Conservation (phyloP, 2,329 filamentous ascomycete species). For the Botrytis fabae region DNA sequence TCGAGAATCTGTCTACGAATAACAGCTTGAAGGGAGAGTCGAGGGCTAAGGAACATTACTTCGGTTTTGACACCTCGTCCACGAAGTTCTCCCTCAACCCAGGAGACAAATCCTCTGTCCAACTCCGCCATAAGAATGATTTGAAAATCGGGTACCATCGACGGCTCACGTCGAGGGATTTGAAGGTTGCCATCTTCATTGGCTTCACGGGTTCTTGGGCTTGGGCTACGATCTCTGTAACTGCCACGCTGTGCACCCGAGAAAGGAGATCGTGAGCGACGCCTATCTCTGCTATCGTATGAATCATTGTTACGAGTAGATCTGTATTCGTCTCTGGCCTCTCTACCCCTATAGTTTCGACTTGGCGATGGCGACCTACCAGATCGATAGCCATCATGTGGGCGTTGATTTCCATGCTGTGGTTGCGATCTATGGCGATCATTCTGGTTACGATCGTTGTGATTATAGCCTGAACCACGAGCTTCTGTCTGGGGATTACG, state of each 20-base stretch:
- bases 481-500: conserved; percentile 42
- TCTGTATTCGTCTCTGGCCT: conserved; percentile 34
- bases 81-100: conserved; percentile 76
- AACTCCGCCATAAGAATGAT: conserved; percentile 79
- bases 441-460: conserved; percentile 46
- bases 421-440: conserved; percentile 41
- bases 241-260: conserved; percentile 49
- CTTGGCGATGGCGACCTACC: conserved; percentile 30
- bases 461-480: conserved; percentile 40
- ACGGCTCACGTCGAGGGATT: conserved; percentile 70
- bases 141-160: conserved; percentile 85
- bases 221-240: conserved; percentile 70
- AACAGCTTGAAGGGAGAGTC: conserved; percentile 75
- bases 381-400: conserved; percentile 60
- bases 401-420: conserved; percentile 45
- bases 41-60: conserved; percentile 75
- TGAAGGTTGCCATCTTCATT: conserved; percentile 64
- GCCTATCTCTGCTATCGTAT: conserved; percentile 46
- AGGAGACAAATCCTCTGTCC: conserved; percentile 75
- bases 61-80: conserved; percentile 72
- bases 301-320: conserved; percentile 15
- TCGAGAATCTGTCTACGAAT: conserved; percentile 83
- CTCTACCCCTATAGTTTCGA: conserved; percentile 26
- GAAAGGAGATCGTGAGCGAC: conserved; percentile 69
- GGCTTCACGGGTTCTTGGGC: conserved; percentile 57